A percentile compares a stretch with the other conserved stretches of the same genome.
phyloP scores from a whole-genome alignment of 208 protist species.

The Jaenimonas drosophilae region DNA sequence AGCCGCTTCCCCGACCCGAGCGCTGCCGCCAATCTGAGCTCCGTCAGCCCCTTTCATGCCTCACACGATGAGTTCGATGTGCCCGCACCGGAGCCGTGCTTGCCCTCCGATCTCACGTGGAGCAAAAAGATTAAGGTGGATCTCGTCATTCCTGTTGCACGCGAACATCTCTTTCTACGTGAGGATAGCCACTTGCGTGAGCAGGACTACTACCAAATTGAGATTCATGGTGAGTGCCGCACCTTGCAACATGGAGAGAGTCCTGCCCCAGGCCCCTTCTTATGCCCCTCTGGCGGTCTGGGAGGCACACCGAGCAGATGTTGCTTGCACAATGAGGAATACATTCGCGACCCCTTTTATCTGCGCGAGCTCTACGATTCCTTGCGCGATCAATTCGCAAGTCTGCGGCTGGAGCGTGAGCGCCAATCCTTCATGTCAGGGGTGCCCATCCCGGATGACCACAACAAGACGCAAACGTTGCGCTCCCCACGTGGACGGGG shows the following conservation, averaged over 20 bases:
- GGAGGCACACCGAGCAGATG: conserved; percentile 17
- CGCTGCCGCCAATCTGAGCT: neutral
- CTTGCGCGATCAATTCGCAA: conserved; percentile 47
- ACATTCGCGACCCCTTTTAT: conserved; percentile 40
- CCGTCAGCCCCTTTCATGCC: neutral
- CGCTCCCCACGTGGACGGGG: conserved; percentile 30
- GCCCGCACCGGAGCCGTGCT: conserved; percentile 3
- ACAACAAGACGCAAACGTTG: conserved; percentile 26
- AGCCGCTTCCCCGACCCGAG: neutral
- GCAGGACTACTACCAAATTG: conserved; percentile 44
- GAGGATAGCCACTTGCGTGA: conserved; percentile 42
- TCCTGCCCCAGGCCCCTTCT: conserved; percentile 27
- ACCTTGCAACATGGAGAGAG: conserved; percentile 20
- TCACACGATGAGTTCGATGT: neutral
- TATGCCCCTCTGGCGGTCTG: conserved; percentile 19
- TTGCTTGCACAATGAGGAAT: conserved; percentile 28
- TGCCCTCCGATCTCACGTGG: conserved; percentile 20
- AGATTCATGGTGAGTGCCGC: conserved; percentile 40
- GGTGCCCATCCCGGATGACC: neutral
- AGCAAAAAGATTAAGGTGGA: conserved; percentile 68
- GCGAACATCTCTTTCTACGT: conserved; percentile 33
- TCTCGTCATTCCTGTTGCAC: conserved; percentile 22
- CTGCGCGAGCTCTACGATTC: conserved; percentile 52
- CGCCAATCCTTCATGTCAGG: conserved; percentile 9
- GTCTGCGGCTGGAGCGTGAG: conserved; percentile 36